Evolutionary conservation across 2,329 filamentous ascomycete genomes (phyloP), one percentile per base, ranked within the genome.

Genomic region (Fonsecaea nubica): DNA sequence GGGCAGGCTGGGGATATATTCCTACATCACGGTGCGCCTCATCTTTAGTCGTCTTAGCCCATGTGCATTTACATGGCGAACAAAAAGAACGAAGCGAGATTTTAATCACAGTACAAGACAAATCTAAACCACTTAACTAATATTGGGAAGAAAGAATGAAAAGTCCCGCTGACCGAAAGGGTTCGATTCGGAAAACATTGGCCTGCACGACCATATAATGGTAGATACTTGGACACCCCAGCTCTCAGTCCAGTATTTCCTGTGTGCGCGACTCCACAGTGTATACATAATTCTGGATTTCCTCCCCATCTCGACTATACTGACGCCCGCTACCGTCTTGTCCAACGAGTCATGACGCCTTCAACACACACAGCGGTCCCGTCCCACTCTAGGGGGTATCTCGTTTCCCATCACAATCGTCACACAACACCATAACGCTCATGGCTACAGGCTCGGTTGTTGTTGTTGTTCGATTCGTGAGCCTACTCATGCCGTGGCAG

Each of bases 401-500:
- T 50, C 45, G 18, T 18, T 50, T 25, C 12, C 45, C 21, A 5
- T 50, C 45, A 30, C 10, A 30, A 25, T 25, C 45, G 25, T 13
- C 30, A 4, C 12, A 50, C 18, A 50, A 50, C 15, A 15, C 25
- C n/a, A 9, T 48, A 8, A 48, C 42, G 8, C n/a, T 7, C n/a
- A 5, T 9, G n/a, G 42, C 42, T 18, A 48, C 42, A 21, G 21
- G 42, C 3, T 8, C 12, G n/a, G 21, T 25, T 2, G 25, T 25
- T 25, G 25, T 9, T 18, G n/a, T 21, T 21, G 42, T 9, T 8
- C 42, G 30, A 32, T 9, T 33, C 33, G 25, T 4, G 13, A 4
- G 8, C 2, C 10, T 4, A 50, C 4, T 61, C 58, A 61, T 21
- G 58, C 45, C 8, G 50, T 61, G 30, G 62, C 62, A 5, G 65